Base-by-base conservation (phyloP, 257 asterid genomes). In the Jacaranda copaia region DNA sequence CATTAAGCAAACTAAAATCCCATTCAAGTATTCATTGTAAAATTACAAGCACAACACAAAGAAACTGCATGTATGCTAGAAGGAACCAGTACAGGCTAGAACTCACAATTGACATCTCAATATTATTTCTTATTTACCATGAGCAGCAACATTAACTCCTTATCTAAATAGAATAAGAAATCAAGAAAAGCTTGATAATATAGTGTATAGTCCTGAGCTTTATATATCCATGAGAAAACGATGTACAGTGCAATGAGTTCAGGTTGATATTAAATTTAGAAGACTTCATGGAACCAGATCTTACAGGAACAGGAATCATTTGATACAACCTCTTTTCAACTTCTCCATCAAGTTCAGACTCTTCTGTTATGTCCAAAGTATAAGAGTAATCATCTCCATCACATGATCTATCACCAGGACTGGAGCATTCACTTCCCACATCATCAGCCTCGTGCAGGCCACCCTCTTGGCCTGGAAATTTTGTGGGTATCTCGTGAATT, bases 271-370 rank as follows among this genome's bases (percentile, higher is more conserved):
- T 25, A 53, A 51, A 65, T 46, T 60, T 53, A 73, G 59, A 67
- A 32, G 49, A 71, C 46, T 16, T 3, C 40, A 75, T 38, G 60
- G 77, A 78, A 49, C 45, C 42, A 58, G 66, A 58, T 85, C 99
- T 91, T 86, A 91, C 98, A 75, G 96, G 96, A 74, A 88, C 87
- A 66, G 97, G 85, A 83, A 84, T 67, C 92, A 91, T 87, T 80
- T 93, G 92, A 81, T 88, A 81, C 77, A 96, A 75, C 88, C 97
- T 92, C 91, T 87, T 93, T 85, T 85, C 90, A 66, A 96, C 97
- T 88, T 93, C 97, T 76, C 97, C 99, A 80, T 92, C 98, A 81
- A 91, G 72, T 73, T 90, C 97, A 73, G 81, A 84, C 82, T 91
- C 97, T 77, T 95, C 94, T 58, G 91, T 84, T 77, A 93, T 90